phyloP scores from a whole-genome alignment of 1,139 yeast species.

The Tardiomyces depauwii region DNA sequence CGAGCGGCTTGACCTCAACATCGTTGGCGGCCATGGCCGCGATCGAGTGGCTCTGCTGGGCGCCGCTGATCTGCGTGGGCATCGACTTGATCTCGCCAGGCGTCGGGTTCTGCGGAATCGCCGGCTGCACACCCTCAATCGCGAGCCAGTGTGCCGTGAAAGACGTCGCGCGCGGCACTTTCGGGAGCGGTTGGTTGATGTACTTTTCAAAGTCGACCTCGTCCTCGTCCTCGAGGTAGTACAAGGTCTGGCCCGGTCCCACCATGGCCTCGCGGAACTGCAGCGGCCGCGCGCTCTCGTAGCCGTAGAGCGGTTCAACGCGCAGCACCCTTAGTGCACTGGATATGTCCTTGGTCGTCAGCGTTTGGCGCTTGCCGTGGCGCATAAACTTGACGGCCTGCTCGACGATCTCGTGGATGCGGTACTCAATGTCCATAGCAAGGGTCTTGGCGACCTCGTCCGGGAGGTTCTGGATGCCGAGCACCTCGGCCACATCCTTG shows the following conservation, averaged over 20 bases:
- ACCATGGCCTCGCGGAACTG: slow-evolving; percentile 72
- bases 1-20: slow-evolving; percentile 81
- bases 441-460: slow-evolving; percentile 91
- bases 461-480: slow-evolving; percentile 67
- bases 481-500: slow-evolving; percentile 86
- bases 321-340: slow-evolving; percentile 76
- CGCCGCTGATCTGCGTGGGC: slow-evolving; percentile 33
- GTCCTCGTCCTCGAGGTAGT: slow-evolving; percentile 79
- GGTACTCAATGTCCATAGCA: slow-evolving; percentile 98
- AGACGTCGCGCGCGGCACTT: slow-evolving; percentile 84
- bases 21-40: slow-evolving; percentile 31
- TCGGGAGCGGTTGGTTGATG: slow-evolving; percentile 89
- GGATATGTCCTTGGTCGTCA: slow-evolving; percentile 73
- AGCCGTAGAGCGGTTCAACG: slow-evolving; percentile 53
- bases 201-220: slow-evolving; percentile 92
- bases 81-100: slow-evolving; percentile 37
- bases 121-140: slow-evolving; percentile 97
- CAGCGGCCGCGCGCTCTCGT: slow-evolving; percentile 40
- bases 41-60: slow-evolving; percentile 25
- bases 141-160: slow-evolving; percentile 99
- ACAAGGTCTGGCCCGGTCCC: slow-evolving; percentile 90
- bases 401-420: slow-evolving; percentile 90
- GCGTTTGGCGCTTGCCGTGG: slow-evolving; percentile 74
- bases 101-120: slow-evolving; percentile 93
- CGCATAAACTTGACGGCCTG: slow-evolving; percentile 95